Percentiles rank a stretch among this genome's conserved stretches.
phyloP scores from a whole-genome alignment of 139 green algal genomes.

The Chlamydomonas sphaeroides region DNA sequence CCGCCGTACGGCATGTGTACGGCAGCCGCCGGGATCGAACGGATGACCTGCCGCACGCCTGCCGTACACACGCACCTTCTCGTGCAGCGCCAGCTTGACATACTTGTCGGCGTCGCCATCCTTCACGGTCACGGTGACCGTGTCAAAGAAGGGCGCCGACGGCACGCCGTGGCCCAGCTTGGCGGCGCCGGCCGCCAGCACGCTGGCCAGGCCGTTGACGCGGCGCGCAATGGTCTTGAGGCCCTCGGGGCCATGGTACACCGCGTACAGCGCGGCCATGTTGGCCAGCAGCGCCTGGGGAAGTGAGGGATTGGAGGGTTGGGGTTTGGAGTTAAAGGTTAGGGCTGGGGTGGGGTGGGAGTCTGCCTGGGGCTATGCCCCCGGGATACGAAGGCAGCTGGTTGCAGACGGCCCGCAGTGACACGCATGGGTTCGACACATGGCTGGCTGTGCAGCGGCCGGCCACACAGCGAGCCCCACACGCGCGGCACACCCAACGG shows the following conservation, averaged over 20 bases:
- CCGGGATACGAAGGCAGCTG: no score
- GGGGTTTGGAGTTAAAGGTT: no score
- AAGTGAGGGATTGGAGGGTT: slow-evolving; percentile 35
- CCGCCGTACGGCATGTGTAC: no score
- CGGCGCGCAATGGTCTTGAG: slow-evolving; percentile 91
- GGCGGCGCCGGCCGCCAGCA: slow-evolving; percentile 86
- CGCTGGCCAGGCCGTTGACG: slow-evolving; percentile 85
- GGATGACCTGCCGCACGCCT: no score
- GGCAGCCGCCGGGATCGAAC: no score
- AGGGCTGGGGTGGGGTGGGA: no score
- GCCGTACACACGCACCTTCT: slow-evolving; percentile 17
- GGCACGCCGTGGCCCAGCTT: slow-evolving; percentile 76
- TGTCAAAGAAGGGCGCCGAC: slow-evolving; percentile 94
- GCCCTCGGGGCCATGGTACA: slow-evolving; percentile 98
- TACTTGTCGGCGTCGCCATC: slow-evolving; percentile 66
- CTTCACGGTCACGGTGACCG: slow-evolving; percentile 76
- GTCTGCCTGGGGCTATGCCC: no score
- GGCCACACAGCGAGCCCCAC: no score
- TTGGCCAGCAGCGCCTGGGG: slow-evolving; percentile 94
- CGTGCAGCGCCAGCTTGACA: slow-evolving; percentile 33
- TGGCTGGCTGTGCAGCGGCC: no score
- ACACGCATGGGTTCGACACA: no score
- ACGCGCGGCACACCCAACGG: neutral
- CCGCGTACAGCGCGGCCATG: slow-evolving; percentile 96
- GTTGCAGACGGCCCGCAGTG: no score